Evolutionary conservation across 352 stramenopile species (phyloP).

Genomic region (Globisporangium irregulare): DNA sequence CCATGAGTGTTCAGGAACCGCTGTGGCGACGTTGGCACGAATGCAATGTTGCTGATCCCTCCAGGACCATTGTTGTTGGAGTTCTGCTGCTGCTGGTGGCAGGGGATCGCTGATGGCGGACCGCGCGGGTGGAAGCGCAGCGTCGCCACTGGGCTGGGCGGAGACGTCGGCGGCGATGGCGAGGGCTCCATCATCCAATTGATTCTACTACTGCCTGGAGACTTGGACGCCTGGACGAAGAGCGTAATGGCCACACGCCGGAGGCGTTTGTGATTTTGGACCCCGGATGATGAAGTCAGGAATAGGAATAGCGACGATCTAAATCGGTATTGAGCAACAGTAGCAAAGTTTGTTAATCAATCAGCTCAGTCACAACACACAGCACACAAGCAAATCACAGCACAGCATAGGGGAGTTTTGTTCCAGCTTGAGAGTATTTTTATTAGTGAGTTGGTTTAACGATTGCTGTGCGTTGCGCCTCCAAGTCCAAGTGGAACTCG

Average conservation of each 20-base stretch:
- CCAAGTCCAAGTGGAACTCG: neutral
- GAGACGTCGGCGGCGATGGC: neutral
- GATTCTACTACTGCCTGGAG: neutral
- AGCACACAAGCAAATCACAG: neutral
- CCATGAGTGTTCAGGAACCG: neutral
- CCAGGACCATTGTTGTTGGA: neutral
- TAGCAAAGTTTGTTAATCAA: neutral
- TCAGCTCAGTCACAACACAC: neutral
- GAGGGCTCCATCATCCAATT: neutral
- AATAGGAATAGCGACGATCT: slow-evolving; percentile 4
- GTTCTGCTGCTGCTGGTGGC: neutral
- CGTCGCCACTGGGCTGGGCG: neutral
- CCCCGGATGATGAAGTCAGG: neutral
- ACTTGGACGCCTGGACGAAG: neutral
- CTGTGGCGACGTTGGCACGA: slow-evolving; percentile 14
- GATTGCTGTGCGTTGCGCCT: neutral
- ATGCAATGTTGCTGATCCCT: neutral
- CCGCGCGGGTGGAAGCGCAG: slow-evolving; percentile 12
- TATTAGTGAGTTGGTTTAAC: slow-evolving; percentile 8
- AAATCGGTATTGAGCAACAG: neutral
- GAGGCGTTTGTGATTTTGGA: neutral
- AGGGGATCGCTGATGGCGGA: neutral
- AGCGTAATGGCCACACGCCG: neutral
- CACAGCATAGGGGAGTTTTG: neutral
- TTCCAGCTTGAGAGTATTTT: neutral